These are phyloP conservation scores for Paramecium tetraurelia DNA, from an alignment of 73 alveolate genomes.

Conservation along the genomic window DNA sequence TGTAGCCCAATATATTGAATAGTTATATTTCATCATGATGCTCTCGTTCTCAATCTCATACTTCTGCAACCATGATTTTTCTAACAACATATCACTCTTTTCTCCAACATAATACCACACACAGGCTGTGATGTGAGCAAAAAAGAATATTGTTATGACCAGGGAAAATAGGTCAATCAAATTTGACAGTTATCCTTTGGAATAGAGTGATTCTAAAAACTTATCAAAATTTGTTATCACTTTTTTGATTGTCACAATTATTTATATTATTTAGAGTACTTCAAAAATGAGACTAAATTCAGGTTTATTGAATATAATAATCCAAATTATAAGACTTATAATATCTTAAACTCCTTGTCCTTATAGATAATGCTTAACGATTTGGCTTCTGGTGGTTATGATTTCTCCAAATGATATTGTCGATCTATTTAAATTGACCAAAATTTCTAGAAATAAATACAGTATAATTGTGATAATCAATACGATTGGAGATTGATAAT, in stretches of 20 bases:
- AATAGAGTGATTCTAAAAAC: neutral
- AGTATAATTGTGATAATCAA: neutral
- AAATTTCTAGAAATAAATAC: neutral
- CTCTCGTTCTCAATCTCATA: neutral
- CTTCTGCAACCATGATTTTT: neutral
- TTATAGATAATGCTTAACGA: neutral
- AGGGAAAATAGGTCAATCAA: neutral
- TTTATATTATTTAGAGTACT: neutral
- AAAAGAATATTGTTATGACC: neutral
- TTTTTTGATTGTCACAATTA: neutral
- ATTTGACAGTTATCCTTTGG: neutral
- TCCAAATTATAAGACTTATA: neutral
- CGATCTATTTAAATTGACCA: neutral
- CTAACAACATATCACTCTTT: neutral
- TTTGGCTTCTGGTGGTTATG: neutral
- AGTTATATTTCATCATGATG: constrained; percentile 18
- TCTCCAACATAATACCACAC: constrained; percentile 49
- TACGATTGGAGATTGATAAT: neutral
- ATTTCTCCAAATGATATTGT: neutral
- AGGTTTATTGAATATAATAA: neutral
- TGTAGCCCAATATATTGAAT: constrained; percentile 58
- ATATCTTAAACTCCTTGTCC: constrained; percentile 4
- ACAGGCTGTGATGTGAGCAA: constrained; percentile 53
- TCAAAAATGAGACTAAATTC: neutral
- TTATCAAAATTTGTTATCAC: neutral